Evolutionary conservation across 345 rosid genomes (phyloP).

Genomic region (Heritiera littoralis): DNA sequence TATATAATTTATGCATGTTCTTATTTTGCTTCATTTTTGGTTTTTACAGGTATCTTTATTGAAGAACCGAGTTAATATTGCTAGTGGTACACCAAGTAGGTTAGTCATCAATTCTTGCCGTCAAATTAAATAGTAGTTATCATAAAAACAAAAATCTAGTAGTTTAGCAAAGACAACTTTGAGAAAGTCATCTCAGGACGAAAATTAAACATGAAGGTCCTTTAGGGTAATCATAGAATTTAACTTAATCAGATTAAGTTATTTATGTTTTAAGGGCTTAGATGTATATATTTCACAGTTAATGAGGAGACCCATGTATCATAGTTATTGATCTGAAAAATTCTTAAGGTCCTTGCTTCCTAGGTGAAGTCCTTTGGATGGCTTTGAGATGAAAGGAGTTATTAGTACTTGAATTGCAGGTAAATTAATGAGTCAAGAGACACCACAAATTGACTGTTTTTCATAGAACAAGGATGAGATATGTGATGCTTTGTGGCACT

Average conservation of each 20-base stretch:
- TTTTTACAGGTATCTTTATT: conserved; percentile 60
- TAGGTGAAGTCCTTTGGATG: background rate
- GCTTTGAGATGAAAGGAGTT: background rate
- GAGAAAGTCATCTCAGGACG: background rate
- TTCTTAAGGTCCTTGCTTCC: background rate
- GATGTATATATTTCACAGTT: background rate
- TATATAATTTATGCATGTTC: background rate
- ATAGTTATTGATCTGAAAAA: background rate
- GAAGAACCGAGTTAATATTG: conserved; percentile 76
- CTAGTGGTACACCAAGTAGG: conserved; percentile 94
- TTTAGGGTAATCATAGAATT: background rate
- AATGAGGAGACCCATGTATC: background rate
- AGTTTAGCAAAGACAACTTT: background rate
- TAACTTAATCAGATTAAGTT: background rate
- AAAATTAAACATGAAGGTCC: conserved; percentile 6
- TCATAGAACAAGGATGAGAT: background rate
- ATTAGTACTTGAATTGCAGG: background rate
- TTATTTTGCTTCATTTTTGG: conserved; percentile 1
- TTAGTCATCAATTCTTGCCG: conserved; percentile 25
- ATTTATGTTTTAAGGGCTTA: background rate
- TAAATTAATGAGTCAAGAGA: background rate
- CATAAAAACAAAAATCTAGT: background rate
- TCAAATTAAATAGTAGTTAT: background rate
- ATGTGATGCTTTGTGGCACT: background rate
- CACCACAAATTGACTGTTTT: background rate